Conservation (phyloP, 495 filamentous ascomycete species). For the Aspergillus indologenus region DNA sequence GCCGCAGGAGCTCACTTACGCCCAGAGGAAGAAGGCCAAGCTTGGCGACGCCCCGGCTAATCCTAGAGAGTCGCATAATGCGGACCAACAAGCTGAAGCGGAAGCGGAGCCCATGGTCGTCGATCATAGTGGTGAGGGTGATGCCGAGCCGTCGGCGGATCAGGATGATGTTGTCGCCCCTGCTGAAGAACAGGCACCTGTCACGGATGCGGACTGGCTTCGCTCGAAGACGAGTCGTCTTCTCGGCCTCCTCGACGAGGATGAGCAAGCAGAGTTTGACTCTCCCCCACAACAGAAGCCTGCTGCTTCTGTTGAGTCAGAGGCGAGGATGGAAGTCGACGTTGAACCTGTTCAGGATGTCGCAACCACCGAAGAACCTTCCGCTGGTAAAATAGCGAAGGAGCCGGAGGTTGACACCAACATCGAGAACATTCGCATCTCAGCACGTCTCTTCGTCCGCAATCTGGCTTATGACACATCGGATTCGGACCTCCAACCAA, state of each 20-base stretch:
- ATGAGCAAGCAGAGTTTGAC: conserved; percentile 42
- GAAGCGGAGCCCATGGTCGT: conserved; percentile 29
- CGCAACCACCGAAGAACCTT: conserved; percentile 8
- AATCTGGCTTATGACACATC: conserved; percentile 82
- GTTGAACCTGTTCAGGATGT: conserved; percentile 14
- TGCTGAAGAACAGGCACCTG: conserved; percentile 16
- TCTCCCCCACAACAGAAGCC: conserved; percentile 9
- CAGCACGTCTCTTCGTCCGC: conserved; percentile 75
- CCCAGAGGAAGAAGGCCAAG: conserved; percentile 42
- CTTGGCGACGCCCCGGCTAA: conserved; percentile 11
- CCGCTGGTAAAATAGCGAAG: conserved; percentile 14
- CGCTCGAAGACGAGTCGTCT: conserved; percentile 88
- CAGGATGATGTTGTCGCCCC: conserved; percentile 23
- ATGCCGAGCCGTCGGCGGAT: conserved; percentile 18
- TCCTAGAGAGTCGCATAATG: background rate
- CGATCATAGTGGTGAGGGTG: conserved; percentile 20
- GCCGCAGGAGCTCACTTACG: conserved; percentile 39
- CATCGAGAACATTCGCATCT: conserved; percentile 43
- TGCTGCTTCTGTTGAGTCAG: conserved; percentile 17
- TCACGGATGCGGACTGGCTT: conserved; percentile 82
- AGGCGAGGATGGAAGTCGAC: conserved; percentile 20
- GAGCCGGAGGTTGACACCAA: conserved; percentile 33
- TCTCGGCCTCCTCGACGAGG: conserved; percentile 76
- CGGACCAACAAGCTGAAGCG: conserved; percentile 5
- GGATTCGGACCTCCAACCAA: conserved; percentile 68